Evolutionary conservation across 1,284 basidiomycete species (phyloP), one percentile per base, ranked within the genome.

Genomic region (Phaffia rhodozyma): DNA sequence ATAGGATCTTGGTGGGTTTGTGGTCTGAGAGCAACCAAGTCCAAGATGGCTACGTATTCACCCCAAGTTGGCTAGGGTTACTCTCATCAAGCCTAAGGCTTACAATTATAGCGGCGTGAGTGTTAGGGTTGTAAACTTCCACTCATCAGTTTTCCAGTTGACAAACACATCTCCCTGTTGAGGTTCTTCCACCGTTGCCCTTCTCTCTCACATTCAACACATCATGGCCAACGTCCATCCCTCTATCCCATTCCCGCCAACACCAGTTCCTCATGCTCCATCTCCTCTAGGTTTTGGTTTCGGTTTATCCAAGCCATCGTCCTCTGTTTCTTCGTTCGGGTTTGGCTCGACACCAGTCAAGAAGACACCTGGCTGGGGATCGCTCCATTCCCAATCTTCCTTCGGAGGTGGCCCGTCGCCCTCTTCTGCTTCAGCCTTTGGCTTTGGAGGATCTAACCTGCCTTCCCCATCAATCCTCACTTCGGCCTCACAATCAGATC

Each of bases 191-290:
- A 43, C 38, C 38, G 5, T 11, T 43, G 7, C 29, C 16, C n/a
- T 23, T 20, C 27, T 49, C 16, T 34, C 47, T 30, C 20, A 29
- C 23, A 20, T 47, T 6, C 25, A 23, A 13, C 16, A n/a, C 43
- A 34, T 30, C 5, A 63, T 63, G 62, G 62, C 62, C 9, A 55
- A 63, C 62, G 62, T 63, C 4, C 57, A 58, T 29, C 62, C 62
- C 5, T 11, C 58, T n/a, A 32, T 63, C 27, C 57, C 62, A 1
- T 55, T 56, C 18, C 54, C 62, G 16, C 38, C 38, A 43, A 43
- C 38, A 21, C 62, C 62, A 5, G 56, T 52, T 16, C 62, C 62
- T 1, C 49, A 58, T 30, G 52, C 58, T n/a, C 62, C 62, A 6
- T 63, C 62, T 20, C 57, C 62, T 16, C 27, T 63, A 11, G 50